These are phyloP conservation scores for Phytophthora litchii DNA, from an alignment of 352 stramenopile genomes.

Conservation along the genomic window DNA sequence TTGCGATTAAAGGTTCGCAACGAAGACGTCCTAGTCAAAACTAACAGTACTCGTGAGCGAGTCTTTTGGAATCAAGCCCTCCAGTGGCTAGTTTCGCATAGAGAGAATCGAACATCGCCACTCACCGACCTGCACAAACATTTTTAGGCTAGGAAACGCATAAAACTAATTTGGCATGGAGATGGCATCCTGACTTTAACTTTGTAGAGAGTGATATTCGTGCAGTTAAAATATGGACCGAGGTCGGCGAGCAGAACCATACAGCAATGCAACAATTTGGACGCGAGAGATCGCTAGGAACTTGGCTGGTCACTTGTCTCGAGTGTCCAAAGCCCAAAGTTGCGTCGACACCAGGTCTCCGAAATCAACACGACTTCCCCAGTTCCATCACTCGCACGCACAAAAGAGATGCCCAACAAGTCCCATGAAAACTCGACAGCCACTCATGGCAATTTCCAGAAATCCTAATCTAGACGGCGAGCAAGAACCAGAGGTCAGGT, in stretches of 20 bases:
- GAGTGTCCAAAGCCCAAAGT: slow-evolving; percentile 73
- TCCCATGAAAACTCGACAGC: slow-evolving; percentile 45
- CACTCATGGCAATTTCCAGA: slow-evolving; percentile 7
- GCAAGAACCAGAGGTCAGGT: slow-evolving; percentile 8
- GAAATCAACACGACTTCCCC: slow-evolving; percentile 54
- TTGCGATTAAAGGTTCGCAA: slow-evolving; percentile 49
- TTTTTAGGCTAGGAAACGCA: slow-evolving; percentile 14
- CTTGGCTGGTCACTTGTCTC: slow-evolving; percentile 66
- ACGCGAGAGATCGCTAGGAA: slow-evolving; percentile 75
- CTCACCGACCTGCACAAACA: slow-evolving; percentile 6
- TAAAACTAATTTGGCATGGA: slow-evolving; percentile 26
- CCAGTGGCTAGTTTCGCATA: slow-evolving; percentile 43
- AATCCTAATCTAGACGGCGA: slow-evolving; percentile 15
- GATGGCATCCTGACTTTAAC: not conserved
- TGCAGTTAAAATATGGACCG: slow-evolving; percentile 57
- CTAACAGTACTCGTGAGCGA: slow-evolving; percentile 33
- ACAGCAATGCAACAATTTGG: slow-evolving; percentile 81
- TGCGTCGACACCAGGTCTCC: slow-evolving; percentile 73
- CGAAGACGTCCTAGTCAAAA: slow-evolving; percentile 46
- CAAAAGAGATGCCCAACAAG: slow-evolving; percentile 57
- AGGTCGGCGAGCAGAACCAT: slow-evolving; percentile 70
- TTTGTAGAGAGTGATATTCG: not conserved
- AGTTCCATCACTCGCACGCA: slow-evolving; percentile 46
- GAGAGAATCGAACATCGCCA: slow-evolving; percentile 3
- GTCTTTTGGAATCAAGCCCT: slow-evolving; percentile 46